phyloP scores from a whole-genome alignment of 441 rosid genomes.

The Erysimum cheiri region DNA sequence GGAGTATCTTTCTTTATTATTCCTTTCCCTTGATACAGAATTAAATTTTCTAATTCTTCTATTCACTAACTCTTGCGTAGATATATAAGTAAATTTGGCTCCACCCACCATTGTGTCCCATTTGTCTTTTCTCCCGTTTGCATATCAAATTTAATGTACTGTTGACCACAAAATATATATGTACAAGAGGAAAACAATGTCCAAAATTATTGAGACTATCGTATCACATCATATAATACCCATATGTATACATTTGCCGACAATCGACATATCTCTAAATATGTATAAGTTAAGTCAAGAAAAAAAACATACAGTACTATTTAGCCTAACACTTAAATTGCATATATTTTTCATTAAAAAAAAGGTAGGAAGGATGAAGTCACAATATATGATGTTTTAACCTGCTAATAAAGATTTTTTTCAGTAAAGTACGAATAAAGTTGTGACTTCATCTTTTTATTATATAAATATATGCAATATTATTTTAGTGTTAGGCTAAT shows the following conservation, averaged over 20 bases:
- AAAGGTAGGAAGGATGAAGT: not conserved
- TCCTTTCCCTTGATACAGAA: not conserved
- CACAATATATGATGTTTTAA: not conserved
- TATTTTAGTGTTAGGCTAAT: not conserved
- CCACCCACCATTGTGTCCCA: constrained; percentile 28
- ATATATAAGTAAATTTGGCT: not conserved
- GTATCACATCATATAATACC: constrained; percentile 11
- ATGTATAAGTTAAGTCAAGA: not conserved
- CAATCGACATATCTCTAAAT: constrained; percentile 10
- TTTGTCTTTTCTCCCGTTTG: constrained; percentile 35
- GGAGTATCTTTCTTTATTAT: not conserved
- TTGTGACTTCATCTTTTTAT: not conserved
- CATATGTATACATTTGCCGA: constrained; percentile 46
- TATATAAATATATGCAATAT: not conserved
- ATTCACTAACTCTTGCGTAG: not conserved
- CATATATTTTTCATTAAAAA: not conserved
- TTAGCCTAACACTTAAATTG: not conserved
- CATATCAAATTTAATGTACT: constrained; percentile 6
- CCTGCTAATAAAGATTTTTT: not conserved
- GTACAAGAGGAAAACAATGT: constrained; percentile 5
- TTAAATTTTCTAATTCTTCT: constrained; percentile 21
- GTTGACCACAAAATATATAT: constrained; percentile 5
- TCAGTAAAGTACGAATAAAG: no score
- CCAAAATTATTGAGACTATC: constrained; percentile 34
- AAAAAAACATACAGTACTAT: not conserved